phyloP scores from a whole-genome alignment of 352 stramenopile species.

The Phytophthora nicotianae region DNA sequence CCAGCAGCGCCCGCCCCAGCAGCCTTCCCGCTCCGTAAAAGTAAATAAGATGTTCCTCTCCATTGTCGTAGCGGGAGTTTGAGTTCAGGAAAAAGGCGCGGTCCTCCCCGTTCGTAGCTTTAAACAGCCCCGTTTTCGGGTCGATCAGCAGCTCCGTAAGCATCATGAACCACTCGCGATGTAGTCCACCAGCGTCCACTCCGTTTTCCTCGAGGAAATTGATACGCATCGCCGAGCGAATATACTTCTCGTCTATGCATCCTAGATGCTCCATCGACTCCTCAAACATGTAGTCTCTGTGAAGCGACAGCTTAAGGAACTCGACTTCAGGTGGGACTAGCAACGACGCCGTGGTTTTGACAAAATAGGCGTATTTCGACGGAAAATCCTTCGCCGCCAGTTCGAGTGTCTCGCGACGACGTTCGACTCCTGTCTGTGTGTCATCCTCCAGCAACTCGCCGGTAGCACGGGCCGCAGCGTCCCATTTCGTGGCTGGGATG shows the following conservation, averaged over 20 bases:
- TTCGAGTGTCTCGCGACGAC: constrained; percentile 35
- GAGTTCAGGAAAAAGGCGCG: constrained; percentile 68
- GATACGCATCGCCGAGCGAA: constrained; percentile 71
- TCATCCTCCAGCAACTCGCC: constrained; percentile 39
- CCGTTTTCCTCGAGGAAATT: constrained; percentile 85
- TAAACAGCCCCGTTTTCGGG: constrained; percentile 58
- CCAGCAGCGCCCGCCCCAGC: constrained; percentile 69
- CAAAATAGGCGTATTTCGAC: constrained; percentile 58
- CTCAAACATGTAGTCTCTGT: constrained; percentile 60
- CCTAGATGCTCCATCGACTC: constrained; percentile 70
- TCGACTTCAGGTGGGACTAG: constrained; percentile 49
- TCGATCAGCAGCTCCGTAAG: constrained; percentile 66
- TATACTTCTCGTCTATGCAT: constrained; percentile 57
- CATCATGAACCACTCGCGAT: constrained; percentile 90
- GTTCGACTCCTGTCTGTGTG: constrained; percentile 34
- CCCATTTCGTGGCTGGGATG: constrained; percentile 37
- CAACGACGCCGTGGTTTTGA: constrained; percentile 39
- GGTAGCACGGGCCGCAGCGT: constrained; percentile 39
- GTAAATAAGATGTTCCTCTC: constrained; percentile 74
- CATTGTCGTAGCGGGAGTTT: constrained; percentile 60
- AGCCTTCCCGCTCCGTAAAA: constrained; percentile 62
- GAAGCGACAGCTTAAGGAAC: constrained; percentile 54
- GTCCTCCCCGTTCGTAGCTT: constrained; percentile 54
- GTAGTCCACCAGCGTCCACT: constrained; percentile 84
- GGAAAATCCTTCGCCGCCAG: constrained; percentile 48